Percentiles rank a stretch among this genome's conserved stretches.
Evolutionary conservation across 371 early-diverging fungal species (phyloP).

Genomic region (Homolaphlyctis polyrhiza): DNA sequence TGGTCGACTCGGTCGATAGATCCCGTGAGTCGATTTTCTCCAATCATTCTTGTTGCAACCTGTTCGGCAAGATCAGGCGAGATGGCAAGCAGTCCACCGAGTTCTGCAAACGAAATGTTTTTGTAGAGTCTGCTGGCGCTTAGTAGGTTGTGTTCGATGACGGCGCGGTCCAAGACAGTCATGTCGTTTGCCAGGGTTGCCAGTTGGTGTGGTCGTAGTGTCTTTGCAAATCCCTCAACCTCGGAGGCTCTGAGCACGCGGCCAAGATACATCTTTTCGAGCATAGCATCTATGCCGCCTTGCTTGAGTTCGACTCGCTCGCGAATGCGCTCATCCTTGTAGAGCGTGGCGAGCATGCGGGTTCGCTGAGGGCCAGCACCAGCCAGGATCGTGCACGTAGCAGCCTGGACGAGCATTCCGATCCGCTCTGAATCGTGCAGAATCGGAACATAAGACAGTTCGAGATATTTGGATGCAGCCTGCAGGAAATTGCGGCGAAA

Average conservation of each 20-base stretch:
- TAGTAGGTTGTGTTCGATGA: constrained; percentile 90
- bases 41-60: constrained; percentile 82
- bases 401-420: constrained; percentile 52
- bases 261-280: constrained; percentile 89
- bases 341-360: constrained; percentile 82
- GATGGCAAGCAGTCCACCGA: constrained; percentile 73
- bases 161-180: constrained; percentile 82
- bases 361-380: constrained; percentile 88
- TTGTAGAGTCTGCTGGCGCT: constrained; percentile 83
- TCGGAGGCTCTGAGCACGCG: constrained; percentile 73
- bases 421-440: constrained; percentile 63
- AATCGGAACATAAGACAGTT: constrained; percentile 66
- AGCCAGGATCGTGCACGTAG: constrained; percentile 79
- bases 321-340: constrained; percentile 83
- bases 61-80: constrained; percentile 77
- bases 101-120: constrained; percentile 77
- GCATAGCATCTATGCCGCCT: constrained; percentile 47
- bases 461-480: constrained; percentile 79
- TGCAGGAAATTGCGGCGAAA: constrained; percentile 81
- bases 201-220: constrained; percentile 72
- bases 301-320: constrained; percentile 24
- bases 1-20: constrained; percentile 86
- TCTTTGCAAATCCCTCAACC: constrained; percentile 69
- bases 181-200: constrained; percentile 30
- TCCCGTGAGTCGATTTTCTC: constrained; percentile 80